These are phyloP conservation scores for Trichosporon asahii DNA, from an alignment of 1,284 basidiomycete species.

Conservation along the genomic window DNA sequence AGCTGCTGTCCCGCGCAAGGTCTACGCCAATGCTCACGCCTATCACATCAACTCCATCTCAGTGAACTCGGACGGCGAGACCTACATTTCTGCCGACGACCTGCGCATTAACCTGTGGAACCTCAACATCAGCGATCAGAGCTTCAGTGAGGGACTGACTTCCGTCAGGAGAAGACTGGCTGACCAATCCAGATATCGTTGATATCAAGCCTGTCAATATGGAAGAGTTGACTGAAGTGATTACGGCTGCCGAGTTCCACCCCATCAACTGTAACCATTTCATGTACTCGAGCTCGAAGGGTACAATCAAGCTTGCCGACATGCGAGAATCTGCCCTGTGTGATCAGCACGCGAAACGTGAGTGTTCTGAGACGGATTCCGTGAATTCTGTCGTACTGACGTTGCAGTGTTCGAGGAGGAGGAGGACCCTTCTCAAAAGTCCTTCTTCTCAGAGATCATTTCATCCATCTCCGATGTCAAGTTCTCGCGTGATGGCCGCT, in stretches of 20 bases:
- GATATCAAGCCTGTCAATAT: constrained; percentile 99
- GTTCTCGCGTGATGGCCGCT: constrained; percentile 94
- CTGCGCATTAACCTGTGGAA: constrained; percentile 98
- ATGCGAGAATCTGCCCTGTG: constrained; percentile 98
- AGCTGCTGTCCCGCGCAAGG: constrained; percentile 95
- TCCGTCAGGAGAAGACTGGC: neutral
- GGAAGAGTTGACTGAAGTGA: constrained; percentile 99
- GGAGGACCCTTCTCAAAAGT: constrained; percentile 93
- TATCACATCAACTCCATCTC: constrained; percentile 99
- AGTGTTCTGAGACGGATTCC: constrained; percentile 40
- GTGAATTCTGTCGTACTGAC: neutral
- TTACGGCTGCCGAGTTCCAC: constrained; percentile 98
- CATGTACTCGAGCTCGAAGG: constrained; percentile 99
- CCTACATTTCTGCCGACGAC: constrained; percentile 98
- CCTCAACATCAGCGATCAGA: constrained; percentile 95
- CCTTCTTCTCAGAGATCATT: constrained; percentile 99
- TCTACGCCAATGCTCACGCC: constrained; percentile 98
- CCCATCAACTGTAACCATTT: constrained; percentile 96
- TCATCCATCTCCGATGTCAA: constrained; percentile 99
- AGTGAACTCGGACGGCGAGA: constrained; percentile 99
- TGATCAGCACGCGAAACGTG: constrained; percentile 94
- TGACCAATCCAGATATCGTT: constrained; percentile 74
- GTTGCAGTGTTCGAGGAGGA: constrained; percentile 96
- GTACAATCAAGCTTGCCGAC: constrained; percentile 99
- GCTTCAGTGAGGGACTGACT: constrained; percentile 77